Conservation (phyloP, 495 filamentous ascomycete genomes). For the Ascodesmis nigricans region DNA sequence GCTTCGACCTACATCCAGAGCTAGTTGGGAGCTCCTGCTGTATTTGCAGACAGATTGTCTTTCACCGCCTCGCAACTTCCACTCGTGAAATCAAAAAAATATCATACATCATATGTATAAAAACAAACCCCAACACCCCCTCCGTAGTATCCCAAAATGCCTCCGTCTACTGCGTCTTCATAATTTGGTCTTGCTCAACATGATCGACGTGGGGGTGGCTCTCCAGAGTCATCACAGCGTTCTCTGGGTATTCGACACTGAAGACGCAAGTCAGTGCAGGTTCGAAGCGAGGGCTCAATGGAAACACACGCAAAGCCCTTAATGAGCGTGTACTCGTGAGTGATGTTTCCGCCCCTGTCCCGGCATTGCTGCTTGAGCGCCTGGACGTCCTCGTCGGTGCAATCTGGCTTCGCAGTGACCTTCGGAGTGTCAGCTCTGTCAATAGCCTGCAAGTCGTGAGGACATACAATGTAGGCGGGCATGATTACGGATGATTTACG, state of each 20-base stretch:
- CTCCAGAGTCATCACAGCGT: slow-evolving; percentile 37
- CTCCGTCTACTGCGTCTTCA: slow-evolving; percentile 47
- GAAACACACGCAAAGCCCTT: slow-evolving; percentile 68
- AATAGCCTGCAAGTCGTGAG: too few relatives aligned
- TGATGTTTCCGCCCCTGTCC: slow-evolving; percentile 58
- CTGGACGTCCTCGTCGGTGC: slow-evolving; percentile 36
- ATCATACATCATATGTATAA: too few relatives aligned
- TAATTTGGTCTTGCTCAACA: slow-evolving; percentile 50
- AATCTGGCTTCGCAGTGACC: slow-evolving; percentile 57
- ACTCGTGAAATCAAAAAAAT: too few relatives aligned
- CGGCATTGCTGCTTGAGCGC: slow-evolving; percentile 51
- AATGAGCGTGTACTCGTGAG: slow-evolving; percentile 60
- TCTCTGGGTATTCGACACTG: slow-evolving; percentile 54
- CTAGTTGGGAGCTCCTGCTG: too few relatives aligned
- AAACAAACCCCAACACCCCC: too few relatives aligned
- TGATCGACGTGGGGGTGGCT: slow-evolving; percentile 42
- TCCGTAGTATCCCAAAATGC: too few relatives aligned
- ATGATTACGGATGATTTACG: too few relatives aligned
- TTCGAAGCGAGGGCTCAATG: slow-evolving; percentile 3
- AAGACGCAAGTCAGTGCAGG: slow-evolving; percentile 2
- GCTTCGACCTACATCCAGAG: too few relatives aligned
- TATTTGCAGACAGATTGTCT: too few relatives aligned
- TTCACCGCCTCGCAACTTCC: too few relatives aligned
- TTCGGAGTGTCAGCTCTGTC: too few relatives aligned
- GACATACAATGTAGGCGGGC: too few relatives aligned